These are phyloP conservation scores for Podaxis sp. DNA, from an alignment of 768 basidiomycete species.

Conservation along the genomic window DNA sequence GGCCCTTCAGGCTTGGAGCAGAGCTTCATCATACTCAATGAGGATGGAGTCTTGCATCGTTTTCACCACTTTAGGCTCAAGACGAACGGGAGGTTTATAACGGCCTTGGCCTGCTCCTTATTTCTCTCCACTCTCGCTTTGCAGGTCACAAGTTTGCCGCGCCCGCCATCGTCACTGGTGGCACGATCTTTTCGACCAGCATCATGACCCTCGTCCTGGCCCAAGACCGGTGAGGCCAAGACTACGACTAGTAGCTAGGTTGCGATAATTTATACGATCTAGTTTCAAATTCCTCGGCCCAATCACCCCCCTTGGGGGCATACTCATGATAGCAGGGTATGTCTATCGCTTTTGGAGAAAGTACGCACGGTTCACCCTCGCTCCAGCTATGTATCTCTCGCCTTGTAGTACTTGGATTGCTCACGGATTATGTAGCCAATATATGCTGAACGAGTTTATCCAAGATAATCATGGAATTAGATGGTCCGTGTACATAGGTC, in stretches of 20 bases:
- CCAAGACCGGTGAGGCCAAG: slow-evolving; percentile 31
- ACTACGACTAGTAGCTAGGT: background rate
- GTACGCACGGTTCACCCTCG: background rate
- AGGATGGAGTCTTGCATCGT: slow-evolving; percentile 11
- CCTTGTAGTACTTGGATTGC: slow-evolving; percentile 2
- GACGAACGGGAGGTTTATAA: slow-evolving; percentile 50
- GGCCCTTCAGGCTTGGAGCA: slow-evolving; percentile 54
- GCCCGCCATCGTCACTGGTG: slow-evolving; percentile 57
- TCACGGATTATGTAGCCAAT: background rate
- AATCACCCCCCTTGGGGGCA: slow-evolving; percentile 62
- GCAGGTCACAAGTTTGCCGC: slow-evolving; percentile 59
- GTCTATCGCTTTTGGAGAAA: slow-evolving; percentile 16
- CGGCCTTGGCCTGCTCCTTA: slow-evolving; percentile 57
- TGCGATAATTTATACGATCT: background rate
- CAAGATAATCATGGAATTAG: background rate
- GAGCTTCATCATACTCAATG: slow-evolving; percentile 62
- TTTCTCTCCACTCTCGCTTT: slow-evolving; percentile 63
- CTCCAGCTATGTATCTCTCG: slow-evolving; percentile 13
- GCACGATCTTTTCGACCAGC: slow-evolving; percentile 57
- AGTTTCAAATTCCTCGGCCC: slow-evolving; percentile 53
- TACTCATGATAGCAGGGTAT: slow-evolving; percentile 66
- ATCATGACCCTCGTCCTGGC: slow-evolving; percentile 53
- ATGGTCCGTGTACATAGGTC: too few relatives aligned
- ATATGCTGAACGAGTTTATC: background rate
- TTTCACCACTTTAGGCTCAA: background rate